Evolutionary conservation across 495 filamentous ascomycete genomes (phyloP).

Genomic region (Xylaria cubensis): DNA sequence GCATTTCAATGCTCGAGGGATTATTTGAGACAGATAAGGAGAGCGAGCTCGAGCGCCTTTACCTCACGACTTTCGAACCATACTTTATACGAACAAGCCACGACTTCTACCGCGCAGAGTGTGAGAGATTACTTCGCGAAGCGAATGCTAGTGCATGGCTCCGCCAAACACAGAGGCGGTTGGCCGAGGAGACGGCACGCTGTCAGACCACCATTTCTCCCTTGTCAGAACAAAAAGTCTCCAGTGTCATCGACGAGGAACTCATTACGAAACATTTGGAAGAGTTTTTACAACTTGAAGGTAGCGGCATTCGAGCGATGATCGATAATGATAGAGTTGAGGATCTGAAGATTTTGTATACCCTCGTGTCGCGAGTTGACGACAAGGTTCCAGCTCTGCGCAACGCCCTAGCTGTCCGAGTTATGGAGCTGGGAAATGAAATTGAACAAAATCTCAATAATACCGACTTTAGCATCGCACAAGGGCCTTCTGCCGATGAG

Average conservation of each 20-base stretch:
- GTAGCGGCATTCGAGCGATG: conserved; percentile 85
- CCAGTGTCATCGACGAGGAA: conserved; percentile 77
- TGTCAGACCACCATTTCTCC: conserved; percentile 78
- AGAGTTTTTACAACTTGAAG: conserved; percentile 84
- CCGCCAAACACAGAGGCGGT: conserved; percentile 72
- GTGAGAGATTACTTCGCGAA: conserved; percentile 72
- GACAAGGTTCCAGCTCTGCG: conserved; percentile 73
- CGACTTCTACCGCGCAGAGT: conserved; percentile 79
- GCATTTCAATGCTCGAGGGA: conserved; percentile 88
- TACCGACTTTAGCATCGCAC: conserved; percentile 52
- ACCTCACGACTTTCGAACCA: conserved; percentile 81
- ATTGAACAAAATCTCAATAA: conserved; percentile 73
- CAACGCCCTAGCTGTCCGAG: conserved; percentile 70
- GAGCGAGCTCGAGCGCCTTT: conserved; percentile 77
- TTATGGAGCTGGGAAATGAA: conserved; percentile 79
- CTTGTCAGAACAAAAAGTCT: conserved; percentile 75
- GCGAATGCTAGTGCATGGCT: conserved; percentile 86
- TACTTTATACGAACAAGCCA: conserved; percentile 73
- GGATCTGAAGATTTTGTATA: conserved; percentile 78
- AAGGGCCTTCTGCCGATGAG: conserved; percentile 53
- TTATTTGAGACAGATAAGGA: conserved; percentile 84
- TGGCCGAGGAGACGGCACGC: conserved; percentile 80
- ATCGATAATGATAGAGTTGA: conserved; percentile 84
- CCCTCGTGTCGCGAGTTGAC: conserved; percentile 80
- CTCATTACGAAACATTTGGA: conserved; percentile 76